A percentile compares a stretch with the other conserved stretches of the same genome.
Evolutionary conservation across 768 basidiomycete species (phyloP).

Genomic region (Boletus rubescentipes): DNA sequence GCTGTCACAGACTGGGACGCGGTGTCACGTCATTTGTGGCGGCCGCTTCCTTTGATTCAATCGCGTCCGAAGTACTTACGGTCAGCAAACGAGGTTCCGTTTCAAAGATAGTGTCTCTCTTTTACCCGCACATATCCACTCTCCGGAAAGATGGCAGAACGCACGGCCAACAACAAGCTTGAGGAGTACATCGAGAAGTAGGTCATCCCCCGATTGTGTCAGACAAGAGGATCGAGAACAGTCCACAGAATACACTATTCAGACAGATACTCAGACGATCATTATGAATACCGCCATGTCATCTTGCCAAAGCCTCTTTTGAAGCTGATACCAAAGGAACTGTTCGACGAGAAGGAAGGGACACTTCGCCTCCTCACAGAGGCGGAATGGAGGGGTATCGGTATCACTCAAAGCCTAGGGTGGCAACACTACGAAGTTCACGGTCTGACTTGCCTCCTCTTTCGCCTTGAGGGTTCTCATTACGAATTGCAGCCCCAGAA

Average conservation of each 20-base stretch:
- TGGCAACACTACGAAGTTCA: conserved; percentile 99
- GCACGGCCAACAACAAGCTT: conserved; percentile 49
- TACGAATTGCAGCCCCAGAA: conserved; percentile 64
- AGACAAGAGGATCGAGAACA: conserved; percentile 17
- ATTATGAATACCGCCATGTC: conserved; percentile 95
- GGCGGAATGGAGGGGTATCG: conserved; percentile 93
- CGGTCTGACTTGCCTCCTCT: conserved; percentile 44
- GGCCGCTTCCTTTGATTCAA: not conserved
- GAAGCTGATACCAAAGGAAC: conserved; percentile 88
- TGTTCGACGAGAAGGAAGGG: conserved; percentile 76
- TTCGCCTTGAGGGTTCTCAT: conserved; percentile 14
- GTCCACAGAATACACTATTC: conserved; percentile 78
- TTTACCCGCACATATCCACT: conserved; percentile 12
- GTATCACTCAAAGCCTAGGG: conserved; percentile 92
- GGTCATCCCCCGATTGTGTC: conserved; percentile 17
- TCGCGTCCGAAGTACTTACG: not conserved
- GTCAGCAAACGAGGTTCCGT: not conserved
- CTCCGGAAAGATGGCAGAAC: conserved; percentile 25
- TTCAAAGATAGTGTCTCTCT: not conserved
- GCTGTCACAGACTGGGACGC: conserved; percentile 25
- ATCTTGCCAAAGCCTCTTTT: conserved; percentile 93
- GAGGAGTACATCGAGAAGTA: conserved; percentile 83
- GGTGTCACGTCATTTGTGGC: conserved; percentile 27
- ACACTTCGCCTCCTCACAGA: conserved; percentile 82
- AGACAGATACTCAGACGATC: conserved; percentile 88